These are phyloP conservation scores for Cryptococcus depauperatus DNA, from an alignment of 1,284 basidiomycete species.

Conservation along the genomic window DNA sequence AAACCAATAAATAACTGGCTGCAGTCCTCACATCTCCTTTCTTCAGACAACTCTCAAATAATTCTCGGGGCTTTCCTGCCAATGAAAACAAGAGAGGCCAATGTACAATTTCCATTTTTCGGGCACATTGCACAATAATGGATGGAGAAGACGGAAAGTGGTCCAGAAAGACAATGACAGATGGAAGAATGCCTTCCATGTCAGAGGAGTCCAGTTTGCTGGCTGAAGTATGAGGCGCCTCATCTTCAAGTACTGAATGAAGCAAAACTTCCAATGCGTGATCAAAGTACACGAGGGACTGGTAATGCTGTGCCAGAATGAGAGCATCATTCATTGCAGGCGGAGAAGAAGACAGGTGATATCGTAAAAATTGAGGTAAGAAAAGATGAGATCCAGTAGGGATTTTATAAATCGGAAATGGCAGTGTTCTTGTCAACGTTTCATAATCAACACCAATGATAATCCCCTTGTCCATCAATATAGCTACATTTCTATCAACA, in stretches of 20 bases:
- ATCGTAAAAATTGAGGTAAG: constrained; percentile 80
- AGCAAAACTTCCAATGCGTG: constrained; percentile 91
- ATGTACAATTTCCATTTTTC: constrained; percentile 89
- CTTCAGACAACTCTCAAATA: constrained; percentile 87
- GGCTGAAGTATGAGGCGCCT: constrained; percentile 46
- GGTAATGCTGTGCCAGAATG: constrained; percentile 76
- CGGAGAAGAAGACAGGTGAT: constrained; percentile 66
- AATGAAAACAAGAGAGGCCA: constrained; percentile 85
- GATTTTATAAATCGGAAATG: constrained; percentile 88
- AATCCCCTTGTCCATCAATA: constrained; percentile 97
- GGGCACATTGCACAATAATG: constrained; percentile 89
- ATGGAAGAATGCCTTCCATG: constrained; percentile 50
- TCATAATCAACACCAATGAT: constrained; percentile 94
- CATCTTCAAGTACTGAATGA: constrained; percentile 89
- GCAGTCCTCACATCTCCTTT: constrained; percentile 76
- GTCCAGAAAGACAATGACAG: constrained; percentile 70
- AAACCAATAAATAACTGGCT: constrained; percentile 82
- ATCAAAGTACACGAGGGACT: constrained; percentile 81
- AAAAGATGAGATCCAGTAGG: constrained; percentile 92
- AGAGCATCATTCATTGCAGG: constrained; percentile 62
- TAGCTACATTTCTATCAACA: constrained; percentile 52
- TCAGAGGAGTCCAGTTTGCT: background rate
- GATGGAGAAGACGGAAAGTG: constrained; percentile 84
- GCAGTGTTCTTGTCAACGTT: constrained; percentile 64
- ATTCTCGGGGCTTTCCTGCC: constrained; percentile 76